These are phyloP conservation scores for Phytophthora nicotianae DNA, from an alignment of 352 stramenopile genomes.

Conservation along the genomic window DNA sequence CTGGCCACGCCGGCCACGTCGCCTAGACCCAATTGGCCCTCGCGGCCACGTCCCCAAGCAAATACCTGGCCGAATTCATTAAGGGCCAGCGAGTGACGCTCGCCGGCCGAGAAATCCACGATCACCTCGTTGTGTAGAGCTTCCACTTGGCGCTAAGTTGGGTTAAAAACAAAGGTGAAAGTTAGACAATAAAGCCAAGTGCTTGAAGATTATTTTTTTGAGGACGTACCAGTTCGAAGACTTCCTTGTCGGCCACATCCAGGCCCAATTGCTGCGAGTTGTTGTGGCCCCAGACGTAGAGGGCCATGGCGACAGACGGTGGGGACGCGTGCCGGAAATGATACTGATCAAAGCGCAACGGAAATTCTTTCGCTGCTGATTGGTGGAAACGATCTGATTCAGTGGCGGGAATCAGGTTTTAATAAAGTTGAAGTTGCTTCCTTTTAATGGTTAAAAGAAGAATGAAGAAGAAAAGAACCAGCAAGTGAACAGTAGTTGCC, in stretches of 20 bases:
- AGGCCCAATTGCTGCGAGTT: conserved; percentile 74
- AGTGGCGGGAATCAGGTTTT: background rate
- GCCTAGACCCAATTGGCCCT: conserved; percentile 70
- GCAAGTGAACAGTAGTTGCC: too few relatives aligned
- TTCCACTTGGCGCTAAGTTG: conserved; percentile 51
- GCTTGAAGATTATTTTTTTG: background rate
- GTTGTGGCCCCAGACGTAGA: conserved; percentile 82
- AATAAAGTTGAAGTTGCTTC: background rate
- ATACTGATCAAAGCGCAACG: conserved; percentile 4
- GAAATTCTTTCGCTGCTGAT: background rate
- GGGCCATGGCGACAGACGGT: conserved; percentile 46
- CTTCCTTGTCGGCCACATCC: conserved; percentile 48
- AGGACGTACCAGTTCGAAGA: conserved; percentile 57
- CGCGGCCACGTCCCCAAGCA: conserved; percentile 73
- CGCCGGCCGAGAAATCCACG: conserved; percentile 75
- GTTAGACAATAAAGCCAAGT: background rate
- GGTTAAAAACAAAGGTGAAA: background rate
- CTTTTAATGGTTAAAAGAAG: too few relatives aligned
- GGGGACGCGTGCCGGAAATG: background rate
- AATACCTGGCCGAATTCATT: conserved; percentile 87
- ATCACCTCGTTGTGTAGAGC: conserved; percentile 62
- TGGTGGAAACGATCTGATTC: background rate
- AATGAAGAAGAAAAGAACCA: background rate
- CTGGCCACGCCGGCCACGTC: conserved; percentile 39
- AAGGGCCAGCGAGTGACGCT: conserved; percentile 75